Percentiles rank a stretch among this genome's conserved stretches.
Conservation (phyloP, 1,284 basidiomycete species). For the Ustilago tritici region DNA sequence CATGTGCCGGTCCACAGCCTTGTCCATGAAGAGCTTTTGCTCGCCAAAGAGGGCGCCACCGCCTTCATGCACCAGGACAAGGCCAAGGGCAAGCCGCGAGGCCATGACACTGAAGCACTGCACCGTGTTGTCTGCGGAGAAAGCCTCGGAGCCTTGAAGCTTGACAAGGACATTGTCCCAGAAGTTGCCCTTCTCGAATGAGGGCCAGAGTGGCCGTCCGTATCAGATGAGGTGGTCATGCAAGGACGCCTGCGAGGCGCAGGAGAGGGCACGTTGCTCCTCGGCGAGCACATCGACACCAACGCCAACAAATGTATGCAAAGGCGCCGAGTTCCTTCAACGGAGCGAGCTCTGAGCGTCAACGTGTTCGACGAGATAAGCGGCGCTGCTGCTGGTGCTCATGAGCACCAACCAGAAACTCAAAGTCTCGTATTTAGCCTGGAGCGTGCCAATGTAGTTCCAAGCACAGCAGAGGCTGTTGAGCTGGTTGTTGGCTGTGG, state of each 20-base stretch:
- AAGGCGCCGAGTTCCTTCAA: not conserved
- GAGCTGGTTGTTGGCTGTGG: not conserved
- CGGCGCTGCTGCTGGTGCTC: not conserved
- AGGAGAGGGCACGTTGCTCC: not conserved
- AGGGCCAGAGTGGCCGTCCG: slow-evolving; percentile 17
- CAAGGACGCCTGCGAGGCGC: not conserved
- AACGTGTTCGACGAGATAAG: not conserved
- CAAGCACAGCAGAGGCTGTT: not conserved
- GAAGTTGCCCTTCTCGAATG: not conserved
- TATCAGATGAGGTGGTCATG: not conserved
- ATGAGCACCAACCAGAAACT: not conserved
- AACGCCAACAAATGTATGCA: not conserved
- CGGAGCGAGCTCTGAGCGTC: too few relatives aligned
- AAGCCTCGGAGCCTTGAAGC: not conserved
- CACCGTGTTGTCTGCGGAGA: not conserved
- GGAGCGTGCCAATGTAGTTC: not conserved
- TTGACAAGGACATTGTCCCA: slow-evolving; percentile 8
- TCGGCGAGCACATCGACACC: not conserved
- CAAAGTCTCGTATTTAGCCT: not conserved
- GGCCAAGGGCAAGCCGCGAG: slow-evolving; percentile 7
- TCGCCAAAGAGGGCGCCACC: not conserved
- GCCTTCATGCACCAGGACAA: not conserved
- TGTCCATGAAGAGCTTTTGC: slow-evolving; percentile 1
- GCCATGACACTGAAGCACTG: slow-evolving; percentile 16
- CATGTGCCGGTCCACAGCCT: slow-evolving; percentile 17